These are phyloP conservation scores for Euptelea pleiosperma DNA, from an alignment of 164 flowering plant genomes.

Conservation along the genomic window DNA sequence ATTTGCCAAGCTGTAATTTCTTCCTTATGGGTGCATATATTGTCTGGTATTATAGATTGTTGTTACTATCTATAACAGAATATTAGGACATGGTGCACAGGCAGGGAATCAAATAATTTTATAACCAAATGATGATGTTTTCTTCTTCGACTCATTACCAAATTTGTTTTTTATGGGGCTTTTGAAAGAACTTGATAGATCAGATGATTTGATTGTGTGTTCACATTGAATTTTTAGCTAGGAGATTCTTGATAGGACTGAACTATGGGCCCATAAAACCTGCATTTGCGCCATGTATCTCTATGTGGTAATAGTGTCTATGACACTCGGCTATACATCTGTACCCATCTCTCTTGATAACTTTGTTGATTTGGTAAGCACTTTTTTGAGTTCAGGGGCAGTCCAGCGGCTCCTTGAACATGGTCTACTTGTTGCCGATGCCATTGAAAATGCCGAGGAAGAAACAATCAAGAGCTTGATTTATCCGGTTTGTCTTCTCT, in stretches of 20 bases:
- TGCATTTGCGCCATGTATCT: background rate
- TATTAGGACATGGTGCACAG: background rate
- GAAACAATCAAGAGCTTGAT: constrained; percentile 64
- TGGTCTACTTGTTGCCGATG: constrained; percentile 66
- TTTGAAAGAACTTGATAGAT: background rate
- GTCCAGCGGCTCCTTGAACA: constrained; percentile 74
- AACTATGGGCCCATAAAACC: background rate
- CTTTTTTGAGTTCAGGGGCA: constrained; percentile 62
- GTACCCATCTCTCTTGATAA: background rate
- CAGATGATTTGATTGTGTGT: background rate
- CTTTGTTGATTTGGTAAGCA: constrained; percentile 11
- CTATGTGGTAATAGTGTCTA: background rate
- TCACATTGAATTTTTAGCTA: too few species aligned
- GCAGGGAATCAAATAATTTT: too few species aligned
- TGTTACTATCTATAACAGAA: background rate
- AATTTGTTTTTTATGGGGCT: background rate
- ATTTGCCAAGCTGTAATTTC: background rate
- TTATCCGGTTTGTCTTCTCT: constrained; percentile 62
- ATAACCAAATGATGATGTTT: background rate
- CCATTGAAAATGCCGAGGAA: constrained; percentile 75
- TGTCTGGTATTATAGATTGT: background rate
- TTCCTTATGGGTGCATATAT: background rate
- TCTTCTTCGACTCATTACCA: background rate
- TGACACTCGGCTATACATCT: background rate
- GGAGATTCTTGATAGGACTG: background rate